Percentiles rank a stretch among this genome's conserved stretches.
Evolutionary conservation across 441 rosid genomes (phyloP).

Genomic region (Erodium texanum): DNA sequence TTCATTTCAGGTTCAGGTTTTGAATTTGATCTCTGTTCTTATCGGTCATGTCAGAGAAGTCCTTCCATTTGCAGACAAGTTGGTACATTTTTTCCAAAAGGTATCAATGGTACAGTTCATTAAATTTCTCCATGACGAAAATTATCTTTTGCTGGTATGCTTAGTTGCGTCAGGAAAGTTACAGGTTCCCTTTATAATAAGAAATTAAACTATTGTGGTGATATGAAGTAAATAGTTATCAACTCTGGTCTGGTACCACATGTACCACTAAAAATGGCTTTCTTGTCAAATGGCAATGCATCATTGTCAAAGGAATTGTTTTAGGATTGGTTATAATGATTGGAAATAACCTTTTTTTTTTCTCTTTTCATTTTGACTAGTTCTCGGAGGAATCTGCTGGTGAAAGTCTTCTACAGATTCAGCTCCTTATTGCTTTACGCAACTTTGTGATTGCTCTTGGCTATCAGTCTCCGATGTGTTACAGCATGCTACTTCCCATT

Average conservation of each 20-base stretch:
- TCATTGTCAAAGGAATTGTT: neutral
- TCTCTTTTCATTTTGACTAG: slow-evolving; percentile 28
- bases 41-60: slow-evolving; percentile 73
- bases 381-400: slow-evolving; percentile 96
- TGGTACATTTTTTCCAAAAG: slow-evolving; percentile 86
- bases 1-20: slow-evolving; percentile 77
- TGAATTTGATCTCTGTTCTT: slow-evolving; percentile 85
- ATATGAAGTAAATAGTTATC: slow-evolving; percentile 1
- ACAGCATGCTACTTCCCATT: slow-evolving; percentile 69
- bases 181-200: neutral
- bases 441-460: slow-evolving; percentile 88
- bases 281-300: neutral
- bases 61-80: slow-evolving; percentile 63
- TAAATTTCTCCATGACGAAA: neutral
- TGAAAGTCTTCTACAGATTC: slow-evolving; percentile 96
- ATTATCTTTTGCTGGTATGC: neutral
- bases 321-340: neutral
- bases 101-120: slow-evolving; percentile 25
- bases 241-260: neutral
- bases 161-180: neutral
- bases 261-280: neutral
- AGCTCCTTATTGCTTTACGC: slow-evolving; percentile 89
- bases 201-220: neutral
- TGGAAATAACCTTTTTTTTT: slow-evolving; percentile 12
- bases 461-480: slow-evolving; percentile 74